Percentiles rank a stretch among this genome's conserved stretches.
Evolutionary conservation across 257 asterid genomes (phyloP).

Genomic region (Petrea volubilis): DNA sequence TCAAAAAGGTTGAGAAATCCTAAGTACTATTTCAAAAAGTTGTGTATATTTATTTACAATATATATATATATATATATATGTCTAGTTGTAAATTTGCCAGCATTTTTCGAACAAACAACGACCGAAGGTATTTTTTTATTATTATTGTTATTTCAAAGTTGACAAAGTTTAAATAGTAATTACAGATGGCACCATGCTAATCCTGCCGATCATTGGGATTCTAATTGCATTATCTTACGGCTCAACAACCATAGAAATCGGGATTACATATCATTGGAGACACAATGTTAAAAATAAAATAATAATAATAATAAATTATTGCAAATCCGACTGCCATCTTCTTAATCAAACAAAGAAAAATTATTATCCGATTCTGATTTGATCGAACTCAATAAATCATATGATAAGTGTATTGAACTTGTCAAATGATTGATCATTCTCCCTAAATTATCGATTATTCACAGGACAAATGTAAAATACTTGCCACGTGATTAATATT

Average conservation of each 20-base stretch:
- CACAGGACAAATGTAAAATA: no score
- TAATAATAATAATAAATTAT: background rate
- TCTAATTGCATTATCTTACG: conserved; percentile 10
- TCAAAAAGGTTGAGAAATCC: background rate
- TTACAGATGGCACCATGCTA: conserved; percentile 15
- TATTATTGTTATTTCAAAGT: background rate
- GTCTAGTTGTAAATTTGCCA: background rate
- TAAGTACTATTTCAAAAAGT: background rate
- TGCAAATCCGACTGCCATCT: background rate
- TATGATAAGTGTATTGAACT: no score
- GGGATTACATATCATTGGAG: background rate
- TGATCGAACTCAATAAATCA: no score
- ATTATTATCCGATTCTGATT: no score
- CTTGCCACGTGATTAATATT: no score
- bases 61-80: no score
- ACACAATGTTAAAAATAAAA: background rate
- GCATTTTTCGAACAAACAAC: background rate
- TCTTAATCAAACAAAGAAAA: background rate
- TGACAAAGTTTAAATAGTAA: conserved; percentile 20
- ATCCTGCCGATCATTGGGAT: conserved; percentile 26
- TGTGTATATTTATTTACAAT: background rate
- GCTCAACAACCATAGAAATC: conserved; percentile 15
- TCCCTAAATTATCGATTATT: no score
- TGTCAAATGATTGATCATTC: no score
- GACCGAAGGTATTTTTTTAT: background rate